Conservation (phyloP, 2,329 filamentous ascomycete species). For the Fusarium lateritium region DNA sequence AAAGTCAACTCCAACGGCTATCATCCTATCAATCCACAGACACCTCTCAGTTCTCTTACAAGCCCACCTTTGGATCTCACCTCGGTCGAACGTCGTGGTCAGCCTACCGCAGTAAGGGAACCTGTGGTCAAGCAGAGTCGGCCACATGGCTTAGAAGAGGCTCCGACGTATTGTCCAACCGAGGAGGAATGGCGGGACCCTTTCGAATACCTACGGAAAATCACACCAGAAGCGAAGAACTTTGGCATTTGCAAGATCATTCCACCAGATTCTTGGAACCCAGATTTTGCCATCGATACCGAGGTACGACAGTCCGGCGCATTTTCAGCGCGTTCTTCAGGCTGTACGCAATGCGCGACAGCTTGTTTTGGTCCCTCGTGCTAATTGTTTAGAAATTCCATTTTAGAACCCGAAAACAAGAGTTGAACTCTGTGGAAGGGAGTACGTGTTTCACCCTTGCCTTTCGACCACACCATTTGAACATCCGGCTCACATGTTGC, state of each 20-base stretch:
- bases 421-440: conserved; percentile 98
- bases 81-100: conserved; percentile 92
- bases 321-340: conserved; percentile 21
- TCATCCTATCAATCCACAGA: conserved; percentile 65
- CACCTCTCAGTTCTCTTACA: conserved; percentile 69
- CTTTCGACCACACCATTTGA: conserved; percentile 5
- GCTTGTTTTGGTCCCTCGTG: conserved; percentile 6
- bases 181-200: conserved; percentile 96
- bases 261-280: conserved; percentile 93
- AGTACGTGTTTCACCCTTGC: conserved; percentile 70
- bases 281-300: conserved; percentile 95
- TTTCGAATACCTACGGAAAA: conserved; percentile 93
- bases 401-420: conserved; percentile 95
- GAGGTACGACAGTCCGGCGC: conserved; percentile 72
- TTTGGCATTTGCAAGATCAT: conserved; percentile 97
- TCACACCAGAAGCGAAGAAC: conserved; percentile 85
- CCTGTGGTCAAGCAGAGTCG: conserved; percentile 82
- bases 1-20: conserved; percentile 69
- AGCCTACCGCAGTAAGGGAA: conserved; percentile 82
- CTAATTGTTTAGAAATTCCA: conserved; percentile 82
- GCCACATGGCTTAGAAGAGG: conserved; percentile 88
- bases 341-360: conserved; percentile 7
- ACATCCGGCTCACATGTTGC: conserved; percentile 54
- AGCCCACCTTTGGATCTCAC: conserved; percentile 82
- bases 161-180: conserved; percentile 90